These are phyloP conservation scores for Hypoxylon sp. DNA, from an alignment of 2,329 filamentous ascomycete species.

Conservation along the genomic window DNA sequence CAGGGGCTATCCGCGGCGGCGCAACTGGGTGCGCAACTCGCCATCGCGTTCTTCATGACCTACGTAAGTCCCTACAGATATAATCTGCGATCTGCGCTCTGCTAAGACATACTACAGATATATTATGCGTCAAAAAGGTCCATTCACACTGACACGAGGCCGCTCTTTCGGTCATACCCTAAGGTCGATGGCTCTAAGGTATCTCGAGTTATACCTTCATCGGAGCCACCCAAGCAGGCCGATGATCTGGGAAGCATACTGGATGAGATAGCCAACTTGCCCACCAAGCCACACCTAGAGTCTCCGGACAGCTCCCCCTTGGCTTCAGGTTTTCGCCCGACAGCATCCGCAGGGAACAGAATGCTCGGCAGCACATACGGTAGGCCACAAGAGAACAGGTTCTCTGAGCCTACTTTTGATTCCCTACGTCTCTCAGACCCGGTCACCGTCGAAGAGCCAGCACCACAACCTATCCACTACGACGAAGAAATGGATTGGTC, in stretches of 20 bases:
- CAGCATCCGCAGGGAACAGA: neutral
- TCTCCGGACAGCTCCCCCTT: slow-evolving; percentile 3
- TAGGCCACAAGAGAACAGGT: slow-evolving; percentile 16
- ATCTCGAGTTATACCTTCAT: slow-evolving; percentile 28
- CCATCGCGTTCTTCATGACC: slow-evolving; percentile 60
- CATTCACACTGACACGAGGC: slow-evolving; percentile 65
- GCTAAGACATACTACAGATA: slow-evolving; percentile 50
- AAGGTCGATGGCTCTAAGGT: slow-evolving; percentile 38
- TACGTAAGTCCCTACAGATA: slow-evolving; percentile 62
- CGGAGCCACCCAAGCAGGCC: slow-evolving; percentile 47
- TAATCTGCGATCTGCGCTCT: neutral
- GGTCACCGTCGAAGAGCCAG: slow-evolving; percentile 11
- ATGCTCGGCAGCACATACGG: neutral
- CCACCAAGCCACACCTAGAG: slow-evolving; percentile 1
- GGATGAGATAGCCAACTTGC: slow-evolving; percentile 41
- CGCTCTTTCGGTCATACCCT: slow-evolving; percentile 54
- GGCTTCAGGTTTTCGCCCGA: neutral
- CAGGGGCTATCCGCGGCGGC: slow-evolving; percentile 50
- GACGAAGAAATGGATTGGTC: slow-evolving; percentile 78
- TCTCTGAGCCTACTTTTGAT: slow-evolving; percentile 27
- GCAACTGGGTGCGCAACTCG: slow-evolving; percentile 61
- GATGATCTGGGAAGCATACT: slow-evolving; percentile 41
- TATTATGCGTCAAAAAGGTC: slow-evolving; percentile 54
- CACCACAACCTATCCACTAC: slow-evolving; percentile 46
- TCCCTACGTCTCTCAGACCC: slow-evolving; percentile 35